Evolutionary conservation across 75 land plant species (phyloP), one percentile per base, ranked within the genome.

Genomic region (Cunninghamia lanceolata): DNA sequence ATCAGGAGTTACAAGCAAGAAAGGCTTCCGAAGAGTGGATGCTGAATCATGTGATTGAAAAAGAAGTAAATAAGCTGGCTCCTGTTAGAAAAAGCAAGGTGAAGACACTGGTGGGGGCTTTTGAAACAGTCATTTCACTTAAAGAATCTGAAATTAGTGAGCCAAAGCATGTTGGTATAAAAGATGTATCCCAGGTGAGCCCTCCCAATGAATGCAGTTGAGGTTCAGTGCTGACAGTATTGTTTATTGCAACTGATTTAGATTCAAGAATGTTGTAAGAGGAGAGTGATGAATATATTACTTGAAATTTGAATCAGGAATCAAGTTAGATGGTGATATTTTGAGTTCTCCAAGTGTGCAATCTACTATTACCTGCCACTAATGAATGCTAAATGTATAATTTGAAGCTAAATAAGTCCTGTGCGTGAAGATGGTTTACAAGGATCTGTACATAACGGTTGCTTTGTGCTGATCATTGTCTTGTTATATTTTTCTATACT

Each of bases 91-190:
- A 94, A 85, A 93, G 95, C 46, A 94, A 93, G 89, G 99, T 96
- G 73, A 92, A 95, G 85, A 93, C 95, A 10, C 85, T 96, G 89
- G 99, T 96, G 21, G 94, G 96, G 38, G 99, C 99, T 83, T 95
- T 96, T 89, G 97, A 96, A 85, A 91, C 94, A 53, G 93, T 96
- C 2, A 94, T 94, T 84, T 92, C 93, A 71, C 94, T 93, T 54
- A 94, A 93, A 90, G 95, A 95, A 59, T 73, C 75, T 73, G 75
- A 73, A 73, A 73, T 34, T 32, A 32, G 34, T 73, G 75, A 73
- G 36, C 36, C n/a, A 2, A 73, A 73, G 16, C 38, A 73, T 73
- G 75, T 34, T 11, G 36, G 75, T 73, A 34, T 14, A 73, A 73
- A 34, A 73, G 75, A 73, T 34, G 34, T 34, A 73, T 73, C 75